phyloP scores from a whole-genome alignment of 257 asterid species.

The Gentiana straminea region DNA sequence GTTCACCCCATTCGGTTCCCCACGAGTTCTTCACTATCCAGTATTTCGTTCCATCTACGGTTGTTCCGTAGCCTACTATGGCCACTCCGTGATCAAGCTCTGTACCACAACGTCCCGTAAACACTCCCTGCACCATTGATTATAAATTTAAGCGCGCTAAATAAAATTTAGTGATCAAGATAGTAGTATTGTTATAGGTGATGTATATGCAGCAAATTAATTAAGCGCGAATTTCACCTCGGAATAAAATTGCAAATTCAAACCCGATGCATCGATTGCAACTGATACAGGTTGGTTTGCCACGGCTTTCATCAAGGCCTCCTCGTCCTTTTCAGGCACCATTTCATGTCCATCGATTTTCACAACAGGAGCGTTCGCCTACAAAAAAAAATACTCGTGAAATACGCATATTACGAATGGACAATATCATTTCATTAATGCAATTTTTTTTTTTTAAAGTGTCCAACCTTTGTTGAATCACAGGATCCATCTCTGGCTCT shows the following conservation, averaged over 20 bases:
- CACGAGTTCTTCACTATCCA: conserved; percentile 77
- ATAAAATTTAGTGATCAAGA: no score
- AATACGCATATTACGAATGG: neutral
- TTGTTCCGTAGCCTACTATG: conserved; percentile 54
- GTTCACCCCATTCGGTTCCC: conserved; percentile 67
- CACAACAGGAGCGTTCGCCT: conserved; percentile 74
- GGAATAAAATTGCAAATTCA: conserved; percentile 64
- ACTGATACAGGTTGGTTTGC: conserved; percentile 79
- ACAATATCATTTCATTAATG: no score
- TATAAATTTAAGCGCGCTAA: no score
- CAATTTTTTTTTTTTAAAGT: neutral
- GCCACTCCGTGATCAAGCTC: conserved; percentile 83
- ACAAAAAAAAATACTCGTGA: conserved; percentile 1
- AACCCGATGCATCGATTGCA: conserved; percentile 74
- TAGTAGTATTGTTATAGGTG: no score
- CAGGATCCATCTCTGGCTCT: conserved; percentile 49
- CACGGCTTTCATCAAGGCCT: conserved; percentile 78
- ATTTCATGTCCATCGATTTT: conserved; percentile 66
- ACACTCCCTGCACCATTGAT: conserved; percentile 43
- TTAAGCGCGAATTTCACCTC: conserved; percentile 32
- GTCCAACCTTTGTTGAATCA: conserved; percentile 48
- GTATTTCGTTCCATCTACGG: conserved; percentile 56
- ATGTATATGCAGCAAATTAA: no score
- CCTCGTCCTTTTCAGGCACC: conserved; percentile 62
- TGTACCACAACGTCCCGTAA: conserved; percentile 43